These are phyloP conservation scores for Thalassiosira profunda DNA, from an alignment of 108 stramenopile genomes.

Conservation along the genomic window DNA sequence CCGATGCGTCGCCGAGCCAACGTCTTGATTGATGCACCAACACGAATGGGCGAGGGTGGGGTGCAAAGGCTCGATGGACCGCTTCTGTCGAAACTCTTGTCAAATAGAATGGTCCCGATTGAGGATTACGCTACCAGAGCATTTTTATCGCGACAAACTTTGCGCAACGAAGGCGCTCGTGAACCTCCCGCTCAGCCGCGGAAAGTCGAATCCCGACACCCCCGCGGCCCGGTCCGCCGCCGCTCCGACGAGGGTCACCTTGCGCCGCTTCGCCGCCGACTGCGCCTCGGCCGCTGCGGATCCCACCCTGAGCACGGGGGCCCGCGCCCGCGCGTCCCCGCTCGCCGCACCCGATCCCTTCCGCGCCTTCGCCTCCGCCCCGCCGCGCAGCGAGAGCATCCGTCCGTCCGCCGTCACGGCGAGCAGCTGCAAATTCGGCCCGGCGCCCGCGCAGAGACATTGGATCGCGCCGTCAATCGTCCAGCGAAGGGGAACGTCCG, in stretches of 20 bases:
- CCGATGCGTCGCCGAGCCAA: constrained; percentile 73
- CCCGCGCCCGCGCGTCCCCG: constrained; percentile 22
- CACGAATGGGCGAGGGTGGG: not conserved
- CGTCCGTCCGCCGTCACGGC: constrained; percentile 36
- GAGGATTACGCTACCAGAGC: too few species aligned
- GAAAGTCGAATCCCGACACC: constrained; percentile 63
- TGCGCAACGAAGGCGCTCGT: constrained; percentile 59
- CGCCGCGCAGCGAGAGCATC: constrained; percentile 26
- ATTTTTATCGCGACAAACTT: constrained; percentile 1
- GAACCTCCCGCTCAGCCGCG: constrained; percentile 62
- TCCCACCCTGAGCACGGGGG: constrained; percentile 24
- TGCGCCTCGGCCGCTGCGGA: not conserved
- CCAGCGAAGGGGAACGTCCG: constrained; percentile 28
- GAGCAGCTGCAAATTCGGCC: constrained; percentile 18
- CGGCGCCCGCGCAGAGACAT: constrained; percentile 24
- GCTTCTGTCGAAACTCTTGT: too few species aligned
- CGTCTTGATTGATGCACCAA: not conserved
- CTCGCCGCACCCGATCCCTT: not conserved
- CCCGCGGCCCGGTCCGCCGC: constrained; percentile 9
- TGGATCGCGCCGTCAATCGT: constrained; percentile 23
- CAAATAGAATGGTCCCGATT: too few species aligned
- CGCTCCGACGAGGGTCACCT: constrained; percentile 23
- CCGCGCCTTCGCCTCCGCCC: not conserved
- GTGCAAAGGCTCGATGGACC: not conserved
- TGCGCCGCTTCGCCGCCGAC: constrained; percentile 33